These are phyloP conservation scores for Botrytis cinerea DNA, from an alignment of 2,329 filamentous ascomycete species.

Conservation along the genomic window DNA sequence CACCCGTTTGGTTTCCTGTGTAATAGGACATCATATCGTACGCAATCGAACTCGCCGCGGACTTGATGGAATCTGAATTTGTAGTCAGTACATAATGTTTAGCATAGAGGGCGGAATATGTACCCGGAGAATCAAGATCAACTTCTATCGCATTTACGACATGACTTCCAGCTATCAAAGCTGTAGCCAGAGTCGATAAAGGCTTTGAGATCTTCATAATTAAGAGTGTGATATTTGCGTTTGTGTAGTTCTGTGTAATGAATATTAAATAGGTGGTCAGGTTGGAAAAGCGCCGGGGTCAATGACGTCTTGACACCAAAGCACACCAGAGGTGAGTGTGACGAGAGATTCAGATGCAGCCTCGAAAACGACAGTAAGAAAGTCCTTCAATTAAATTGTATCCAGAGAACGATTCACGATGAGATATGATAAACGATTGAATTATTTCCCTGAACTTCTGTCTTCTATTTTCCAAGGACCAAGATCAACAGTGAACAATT, in stretches of 20 bases:
- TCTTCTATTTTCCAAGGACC: neutral
- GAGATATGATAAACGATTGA: neutral
- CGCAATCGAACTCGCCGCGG: slow-evolving; percentile 42
- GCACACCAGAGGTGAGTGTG: neutral
- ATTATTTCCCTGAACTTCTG: neutral
- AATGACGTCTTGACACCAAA: slow-evolving; percentile 8
- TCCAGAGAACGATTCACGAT: neutral
- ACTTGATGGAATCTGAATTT: slow-evolving; percentile 40
- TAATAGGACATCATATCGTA: slow-evolving; percentile 55
- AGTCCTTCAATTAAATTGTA: neutral
- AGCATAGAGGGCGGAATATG: neutral
- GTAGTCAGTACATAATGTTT: slow-evolving; percentile 6
- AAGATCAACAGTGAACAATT: slow-evolving; percentile 8
- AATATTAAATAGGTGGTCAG: neutral
- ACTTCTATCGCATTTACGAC: slow-evolving; percentile 32
- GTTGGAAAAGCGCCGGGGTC: neutral
- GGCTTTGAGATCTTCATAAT: slow-evolving; percentile 14
- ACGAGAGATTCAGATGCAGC: neutral
- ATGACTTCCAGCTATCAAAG: slow-evolving; percentile 26
- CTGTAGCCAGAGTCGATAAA: slow-evolving; percentile 8
- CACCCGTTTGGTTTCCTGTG: slow-evolving; percentile 52
- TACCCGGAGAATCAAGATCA: slow-evolving; percentile 36
- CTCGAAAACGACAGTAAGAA: neutral
- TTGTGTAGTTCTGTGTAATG: neutral
- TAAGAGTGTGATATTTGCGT: neutral